Base-by-base conservation (phyloP, 2,329 filamentous ascomycete genomes). In the Claviceps fusiformis region DNA sequence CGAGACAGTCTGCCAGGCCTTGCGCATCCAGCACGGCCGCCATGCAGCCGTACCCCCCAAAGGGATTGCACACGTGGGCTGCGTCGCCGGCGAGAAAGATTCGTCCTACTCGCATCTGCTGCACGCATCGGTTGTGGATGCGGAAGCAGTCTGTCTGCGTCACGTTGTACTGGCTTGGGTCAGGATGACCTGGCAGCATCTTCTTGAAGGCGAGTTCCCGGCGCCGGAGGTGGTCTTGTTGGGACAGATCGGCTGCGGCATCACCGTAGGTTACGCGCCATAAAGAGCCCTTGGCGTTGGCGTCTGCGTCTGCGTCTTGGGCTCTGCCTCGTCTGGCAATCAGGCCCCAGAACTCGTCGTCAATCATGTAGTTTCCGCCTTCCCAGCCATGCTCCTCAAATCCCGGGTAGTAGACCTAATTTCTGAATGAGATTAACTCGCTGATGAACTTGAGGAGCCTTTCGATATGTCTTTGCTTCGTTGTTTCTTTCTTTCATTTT, bases 221-320 rank as follows among this genome's bases (percentile, higher is more conserved):
- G 19, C 58, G 56, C 24, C 50, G 50, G 11, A 57, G 1, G 47
- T 59, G 50, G 47, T 59, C 53, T 73, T 74, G 56, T 61, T 63
- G 6, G 73, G 75, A 57, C 73, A 75, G 19, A 72, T 68, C 44
- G 67, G 68, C 29, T 70, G 60, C 46, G 73, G 67, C 64, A 59
- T 80, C 76, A 41, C 74, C 75, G 58, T 80, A 80, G 0, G 76
- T 74, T 29, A 81, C 74, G 24, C 76, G 72, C 68, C 75, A 78
- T 6, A 80, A 62, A 0, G 74, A 75, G 2, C 54, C 56, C 2
- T 56, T 24, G n/a, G 45, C 43, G 15, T 41, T n/a, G n/a, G 46
- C 43, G 15, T 50, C 50, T 50, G 44, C 49, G 56, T 15, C 37
- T 15, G 37, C 37, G 37, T 15, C 37, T 41, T 15, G 37, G 17